These are phyloP conservation scores for Kurtzmaniella quercitrusa DNA, from an alignment of 1,139 yeast species.

Conservation along the genomic window DNA sequence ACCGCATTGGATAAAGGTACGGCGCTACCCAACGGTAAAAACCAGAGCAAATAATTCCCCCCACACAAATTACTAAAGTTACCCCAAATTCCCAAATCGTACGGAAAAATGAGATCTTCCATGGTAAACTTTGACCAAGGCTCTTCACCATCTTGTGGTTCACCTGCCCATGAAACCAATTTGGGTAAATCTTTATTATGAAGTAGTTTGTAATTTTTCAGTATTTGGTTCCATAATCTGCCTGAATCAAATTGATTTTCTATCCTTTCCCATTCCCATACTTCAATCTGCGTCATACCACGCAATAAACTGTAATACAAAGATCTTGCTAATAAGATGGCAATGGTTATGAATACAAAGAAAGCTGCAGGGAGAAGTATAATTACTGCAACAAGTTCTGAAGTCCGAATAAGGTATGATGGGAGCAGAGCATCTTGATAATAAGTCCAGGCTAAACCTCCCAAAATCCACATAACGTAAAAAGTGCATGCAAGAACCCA, in stretches of 20 bases:
- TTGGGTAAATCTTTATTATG: constrained; percentile 44
- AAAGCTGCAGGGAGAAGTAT: constrained; percentile 52
- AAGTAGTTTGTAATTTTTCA: constrained; percentile 40
- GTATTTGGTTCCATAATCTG: constrained; percentile 48
- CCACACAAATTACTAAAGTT: constrained; percentile 56
- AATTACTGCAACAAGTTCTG: constrained; percentile 55
- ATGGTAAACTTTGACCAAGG: constrained; percentile 29
- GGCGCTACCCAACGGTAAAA: constrained; percentile 57
- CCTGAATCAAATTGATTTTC: constrained; percentile 58
- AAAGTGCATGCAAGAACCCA: constrained; percentile 63
- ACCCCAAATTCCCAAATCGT: constrained; percentile 60
- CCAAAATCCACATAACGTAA: constrained; percentile 42
- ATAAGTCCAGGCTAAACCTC: constrained; percentile 37
- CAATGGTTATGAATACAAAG: constrained; percentile 57
- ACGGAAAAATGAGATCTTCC: constrained; percentile 73
- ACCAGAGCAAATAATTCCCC: constrained; percentile 51
- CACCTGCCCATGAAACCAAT: constrained; percentile 44
- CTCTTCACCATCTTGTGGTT: constrained; percentile 11
- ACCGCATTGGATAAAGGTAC: not conserved
- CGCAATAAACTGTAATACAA: constrained; percentile 47
- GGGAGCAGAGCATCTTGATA: constrained; percentile 58
- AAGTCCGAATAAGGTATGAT: constrained; percentile 49
- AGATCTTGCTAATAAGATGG: constrained; percentile 59
- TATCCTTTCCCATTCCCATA: constrained; percentile 86
- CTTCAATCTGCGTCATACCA: constrained; percentile 91